Percentiles rank a stretch among this genome's conserved stretches.
Conservation (phyloP, 2,329 filamentous ascomycete genomes). For the Pestalotiopsis sp. region DNA sequence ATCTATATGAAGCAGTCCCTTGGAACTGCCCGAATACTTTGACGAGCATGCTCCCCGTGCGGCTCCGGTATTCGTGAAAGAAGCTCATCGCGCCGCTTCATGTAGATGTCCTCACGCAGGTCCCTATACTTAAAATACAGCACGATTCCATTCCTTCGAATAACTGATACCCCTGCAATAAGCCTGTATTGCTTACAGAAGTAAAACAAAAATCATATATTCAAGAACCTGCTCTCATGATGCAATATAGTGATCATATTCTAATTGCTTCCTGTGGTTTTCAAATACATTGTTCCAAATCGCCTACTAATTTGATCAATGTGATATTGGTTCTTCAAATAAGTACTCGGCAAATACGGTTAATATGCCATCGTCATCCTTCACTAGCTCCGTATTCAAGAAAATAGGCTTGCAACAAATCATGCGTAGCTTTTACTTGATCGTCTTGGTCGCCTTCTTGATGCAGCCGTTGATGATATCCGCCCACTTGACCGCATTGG, state of each 20-base stretch:
- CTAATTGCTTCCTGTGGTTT: background rate
- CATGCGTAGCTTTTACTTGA: conserved; percentile 17
- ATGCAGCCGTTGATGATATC: conserved; percentile 59
- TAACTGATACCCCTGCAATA: too few species aligned
- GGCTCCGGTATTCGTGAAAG: too few species aligned
- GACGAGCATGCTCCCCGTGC: too few species aligned
- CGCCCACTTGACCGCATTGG: conserved; percentile 61
- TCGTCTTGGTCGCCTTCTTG: conserved; percentile 45
- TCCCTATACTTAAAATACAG: too few species aligned
- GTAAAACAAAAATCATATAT: background rate
- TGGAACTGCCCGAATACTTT: too few species aligned
- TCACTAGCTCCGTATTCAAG: background rate
- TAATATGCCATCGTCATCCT: background rate
- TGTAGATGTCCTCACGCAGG: too few species aligned
- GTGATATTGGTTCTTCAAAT: background rate
- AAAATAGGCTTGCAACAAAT: background rate
- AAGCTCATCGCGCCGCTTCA: too few species aligned
- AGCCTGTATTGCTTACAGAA: too few species aligned
- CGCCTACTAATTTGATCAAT: background rate
- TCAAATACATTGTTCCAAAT: background rate
- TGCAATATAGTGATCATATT: background rate
- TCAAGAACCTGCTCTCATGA: background rate
- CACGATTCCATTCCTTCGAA: too few species aligned
- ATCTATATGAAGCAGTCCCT: too few species aligned
- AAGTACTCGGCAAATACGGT: background rate